phyloP scores from a whole-genome alignment of 768 basidiomycete genomes.

The Agrocybe praecox region DNA sequence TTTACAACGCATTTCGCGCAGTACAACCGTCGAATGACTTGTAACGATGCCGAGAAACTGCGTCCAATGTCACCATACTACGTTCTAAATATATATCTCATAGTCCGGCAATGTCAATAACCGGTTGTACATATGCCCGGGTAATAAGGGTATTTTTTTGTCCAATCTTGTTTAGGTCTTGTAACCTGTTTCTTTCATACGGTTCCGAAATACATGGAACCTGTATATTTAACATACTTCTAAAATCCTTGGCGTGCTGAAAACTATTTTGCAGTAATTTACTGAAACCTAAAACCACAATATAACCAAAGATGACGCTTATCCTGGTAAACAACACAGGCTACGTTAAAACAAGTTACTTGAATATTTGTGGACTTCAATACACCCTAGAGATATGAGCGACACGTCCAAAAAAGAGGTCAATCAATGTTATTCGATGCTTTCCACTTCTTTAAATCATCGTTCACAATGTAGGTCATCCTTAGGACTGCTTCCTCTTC shows the following conservation, averaged over 20 bases:
- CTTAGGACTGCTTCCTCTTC: conserved; percentile 76
- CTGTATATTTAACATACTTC: too few species aligned
- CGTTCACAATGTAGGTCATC: conserved; percentile 67
- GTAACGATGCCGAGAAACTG: too few species aligned
- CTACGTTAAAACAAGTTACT: not conserved
- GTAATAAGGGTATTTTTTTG: too few species aligned
- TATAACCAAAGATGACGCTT: not conserved
- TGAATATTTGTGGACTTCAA: not conserved
- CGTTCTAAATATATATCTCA: too few species aligned
- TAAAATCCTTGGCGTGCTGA: not conserved
- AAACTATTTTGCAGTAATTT: conserved; percentile 2
- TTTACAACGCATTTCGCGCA: too few species aligned
- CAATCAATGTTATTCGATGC: not conserved
- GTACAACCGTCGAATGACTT: too few species aligned
- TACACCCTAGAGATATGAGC: not conserved
- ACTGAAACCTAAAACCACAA: not conserved
- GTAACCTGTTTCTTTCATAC: too few species aligned
- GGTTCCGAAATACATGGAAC: too few species aligned
- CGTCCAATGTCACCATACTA: too few species aligned
- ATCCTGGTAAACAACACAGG: not conserved
- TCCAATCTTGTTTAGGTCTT: too few species aligned
- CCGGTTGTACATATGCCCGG: too few species aligned
- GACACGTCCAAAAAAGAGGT: not conserved
- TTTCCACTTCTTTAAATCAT: conserved; percentile 41
- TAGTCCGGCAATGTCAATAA: too few species aligned